These are phyloP conservation scores for Aspergillus affinis DNA, from an alignment of 495 filamentous ascomycete genomes.

Conservation along the genomic window DNA sequence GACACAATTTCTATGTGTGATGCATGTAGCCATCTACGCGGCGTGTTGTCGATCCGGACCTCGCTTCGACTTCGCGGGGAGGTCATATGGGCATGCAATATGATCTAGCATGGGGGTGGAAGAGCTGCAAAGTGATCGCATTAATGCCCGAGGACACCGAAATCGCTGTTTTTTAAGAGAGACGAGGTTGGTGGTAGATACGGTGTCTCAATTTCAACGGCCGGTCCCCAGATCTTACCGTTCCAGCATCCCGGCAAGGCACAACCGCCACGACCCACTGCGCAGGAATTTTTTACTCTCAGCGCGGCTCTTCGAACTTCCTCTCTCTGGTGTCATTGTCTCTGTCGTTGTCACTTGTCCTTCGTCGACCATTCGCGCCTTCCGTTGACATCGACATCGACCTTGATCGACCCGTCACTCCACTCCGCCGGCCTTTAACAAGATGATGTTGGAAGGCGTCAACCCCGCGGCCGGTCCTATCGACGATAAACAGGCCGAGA, in stretches of 20 bases:
- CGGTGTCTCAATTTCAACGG: neutral
- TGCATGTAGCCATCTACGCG: neutral
- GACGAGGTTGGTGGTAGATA: neutral
- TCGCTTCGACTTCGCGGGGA: too few species aligned
- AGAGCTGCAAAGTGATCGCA: neutral
- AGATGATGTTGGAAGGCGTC: conserved; percentile 15
- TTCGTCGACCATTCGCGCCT: neutral
- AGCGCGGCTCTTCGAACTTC: neutral
- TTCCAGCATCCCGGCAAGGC: neutral
- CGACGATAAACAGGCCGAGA: conserved; percentile 14
- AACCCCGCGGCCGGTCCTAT: conserved; percentile 6
- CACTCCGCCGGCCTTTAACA: neutral
- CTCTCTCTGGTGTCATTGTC: neutral
- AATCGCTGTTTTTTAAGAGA: neutral
- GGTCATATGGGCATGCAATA: too few species aligned
- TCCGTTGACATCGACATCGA: neutral
- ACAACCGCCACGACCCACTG: neutral
- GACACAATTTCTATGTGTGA: neutral
- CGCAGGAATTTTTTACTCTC: neutral
- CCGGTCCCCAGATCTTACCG: neutral
- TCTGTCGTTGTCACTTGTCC: neutral
- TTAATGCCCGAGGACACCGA: neutral
- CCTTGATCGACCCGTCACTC: neutral
- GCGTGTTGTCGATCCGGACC: neutral
- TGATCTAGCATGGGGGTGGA: neutral